These are phyloP conservation scores for Amanita rubescens DNA, from an alignment of 768 basidiomycete genomes.

Conservation along the genomic window DNA sequence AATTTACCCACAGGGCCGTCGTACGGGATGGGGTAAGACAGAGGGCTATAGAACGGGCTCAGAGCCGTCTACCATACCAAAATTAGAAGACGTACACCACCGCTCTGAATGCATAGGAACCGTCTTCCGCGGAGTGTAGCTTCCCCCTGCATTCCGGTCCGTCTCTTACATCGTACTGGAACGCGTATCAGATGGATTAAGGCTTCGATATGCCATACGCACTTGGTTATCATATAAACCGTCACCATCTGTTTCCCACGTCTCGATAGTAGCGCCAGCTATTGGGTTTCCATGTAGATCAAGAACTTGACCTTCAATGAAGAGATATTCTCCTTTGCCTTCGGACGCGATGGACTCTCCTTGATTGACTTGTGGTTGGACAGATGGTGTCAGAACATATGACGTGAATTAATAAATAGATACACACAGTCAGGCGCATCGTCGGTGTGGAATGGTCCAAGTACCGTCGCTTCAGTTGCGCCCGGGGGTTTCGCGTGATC, in stretches of 20 bases:
- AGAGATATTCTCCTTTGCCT: conserved; percentile 82
- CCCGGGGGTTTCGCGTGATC: conserved; percentile 59
- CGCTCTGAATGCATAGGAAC: conserved; percentile 63
- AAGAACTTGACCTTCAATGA: conserved; percentile 63
- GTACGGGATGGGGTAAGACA: conserved; percentile 69
- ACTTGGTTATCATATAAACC: conserved; percentile 41
- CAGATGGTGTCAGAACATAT: not conserved
- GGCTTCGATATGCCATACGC: conserved; percentile 1
- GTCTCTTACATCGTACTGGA: conserved; percentile 45
- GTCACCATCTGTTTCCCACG: conserved; percentile 73
- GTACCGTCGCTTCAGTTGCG: conserved; percentile 68
- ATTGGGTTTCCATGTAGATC: conserved; percentile 62
- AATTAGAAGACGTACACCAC: conserved; percentile 38
- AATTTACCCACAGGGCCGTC: conserved; percentile 73
- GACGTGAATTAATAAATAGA: not conserved
- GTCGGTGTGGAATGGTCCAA: conserved; percentile 79
- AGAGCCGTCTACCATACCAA: not conserved
- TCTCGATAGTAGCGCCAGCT: conserved; percentile 60
- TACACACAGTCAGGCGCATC: conserved; percentile 64
- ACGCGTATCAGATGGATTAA: conserved; percentile 18
- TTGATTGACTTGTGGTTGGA: conserved; percentile 41
- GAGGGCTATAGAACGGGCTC: conserved; percentile 24
- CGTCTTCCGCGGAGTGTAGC: conserved; percentile 49
- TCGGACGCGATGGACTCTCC: conserved; percentile 82
- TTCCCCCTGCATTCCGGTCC: conserved; percentile 71